Evolutionary conservation across 2,329 filamentous ascomycete species (phyloP), one percentile per base, ranked within the genome.

Genomic region (Ophiognomonia clavigignenti-juglandacearum): DNA sequence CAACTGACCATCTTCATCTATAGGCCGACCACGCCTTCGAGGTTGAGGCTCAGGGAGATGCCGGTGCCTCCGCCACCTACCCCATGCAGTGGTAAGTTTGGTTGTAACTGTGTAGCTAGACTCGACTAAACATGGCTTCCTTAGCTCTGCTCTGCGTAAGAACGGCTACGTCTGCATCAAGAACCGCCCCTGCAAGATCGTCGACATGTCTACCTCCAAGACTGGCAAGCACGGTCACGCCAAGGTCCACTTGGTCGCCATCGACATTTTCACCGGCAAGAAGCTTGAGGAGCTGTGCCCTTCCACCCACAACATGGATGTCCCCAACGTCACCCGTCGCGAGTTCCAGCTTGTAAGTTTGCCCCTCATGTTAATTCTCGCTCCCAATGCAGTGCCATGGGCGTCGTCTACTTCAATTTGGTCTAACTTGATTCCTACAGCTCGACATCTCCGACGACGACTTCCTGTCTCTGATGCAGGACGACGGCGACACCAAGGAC

Each of bases 171-270:
- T 98, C 73, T 85, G 92, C 72, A 97, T 98, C 79, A 98, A 98
- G 86, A 77, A 80, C 75, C 93, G 93, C 64, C 95, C 93, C 64
- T 98, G 93, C 91, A 98, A 97, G 88, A 98, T 98, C 65, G 88
- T 97, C 73, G 93, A 98, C 69, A 98, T 98, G 95, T 96, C 90
- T 62, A 98, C 93, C 79, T 98, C 93, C 73, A 98, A 98, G 91
- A 98, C 93, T 61, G 93, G 93, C 77, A 98, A 98, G 89, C 93
- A 98, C 87, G 93, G 93, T 74, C 95, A 98, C 88, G 93, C 93
- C 77, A 98, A 98, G 86, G 93, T 98, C 72, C 92, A 98, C 78
- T 78, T 98, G 64, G 86, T 96, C 66, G 93, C 90, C 69, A 83
- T 95, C 71, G 93, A 98, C 73, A 97, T 98, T 80, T 98, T 98